Base-by-base conservation (phyloP, 345 rosid genomes). In the Corchorus olitorius region DNA sequence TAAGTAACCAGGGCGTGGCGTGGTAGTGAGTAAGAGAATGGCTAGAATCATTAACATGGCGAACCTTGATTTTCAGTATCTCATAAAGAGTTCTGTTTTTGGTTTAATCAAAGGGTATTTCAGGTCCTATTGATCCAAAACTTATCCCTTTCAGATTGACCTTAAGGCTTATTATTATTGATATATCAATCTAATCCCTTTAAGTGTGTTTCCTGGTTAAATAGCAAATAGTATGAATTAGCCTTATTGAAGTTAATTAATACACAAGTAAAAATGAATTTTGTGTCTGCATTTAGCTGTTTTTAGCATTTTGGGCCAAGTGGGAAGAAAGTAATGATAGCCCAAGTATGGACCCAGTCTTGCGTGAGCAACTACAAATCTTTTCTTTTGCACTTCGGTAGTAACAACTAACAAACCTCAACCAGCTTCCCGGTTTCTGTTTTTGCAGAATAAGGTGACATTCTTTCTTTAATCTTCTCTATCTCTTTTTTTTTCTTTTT, bases 311-410 rank as follows among this genome's bases (percentile, higher is more conserved):
- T 52, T 15, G 6, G n/a, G n/a, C 55, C n/a, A 12, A 22, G 0
- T 48, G 1, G 14, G 54, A 69, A 12, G 9, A 6, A 46, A 22
- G 16, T 4, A 41, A 65, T 15, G 50, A 9, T 3, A 43, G 55
- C 55, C 55, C 72, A 68, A 68, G 3, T 5, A 17, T 68, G 58
- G 72, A 46, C 72, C 56, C 11, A 68, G 56, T 68, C 19, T 13
- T 14, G 41, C 14, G 19, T 68, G 6, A 39, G 20, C 63, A 3
- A 46, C 39, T 45, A 6, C 37, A 20, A 2, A 48, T 68, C 22
- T 15, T 49, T 10, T 49, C n/a, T 15, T 15, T 69, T 69, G 73
- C 73, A 69, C 10, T 69, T 50, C 16, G 45, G 4, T 37, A 27
- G 73, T 20, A 27, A 48, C 52, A 50, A 15, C 59, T 8, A 69